These are phyloP conservation scores for Fistulinella staudtii DNA, from an alignment of 1,284 basidiomycete genomes.

Conservation along the genomic window DNA sequence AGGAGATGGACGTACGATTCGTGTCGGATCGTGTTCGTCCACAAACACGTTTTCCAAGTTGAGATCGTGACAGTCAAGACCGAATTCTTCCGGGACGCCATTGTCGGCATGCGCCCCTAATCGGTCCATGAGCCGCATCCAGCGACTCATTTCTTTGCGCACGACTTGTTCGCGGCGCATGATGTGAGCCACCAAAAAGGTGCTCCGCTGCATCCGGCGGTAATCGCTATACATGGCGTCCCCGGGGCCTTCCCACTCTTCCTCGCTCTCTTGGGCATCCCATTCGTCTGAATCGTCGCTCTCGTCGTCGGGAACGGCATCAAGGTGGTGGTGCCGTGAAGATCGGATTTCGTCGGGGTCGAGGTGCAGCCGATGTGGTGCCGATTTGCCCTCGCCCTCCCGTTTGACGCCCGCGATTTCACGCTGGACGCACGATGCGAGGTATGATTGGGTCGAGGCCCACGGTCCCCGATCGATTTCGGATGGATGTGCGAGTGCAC, in stretches of 20 bases:
- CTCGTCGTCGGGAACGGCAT: constrained; percentile 62
- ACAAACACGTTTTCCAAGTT: constrained; percentile 80
- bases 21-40: constrained; percentile 58
- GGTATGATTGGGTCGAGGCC: constrained; percentile 53
- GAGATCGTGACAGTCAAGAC: constrained; percentile 73
- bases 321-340: constrained; percentile 63
- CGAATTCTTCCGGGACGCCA: constrained; percentile 51
- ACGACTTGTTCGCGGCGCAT: constrained; percentile 57
- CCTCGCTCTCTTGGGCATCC: constrained; percentile 71
- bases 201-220: constrained; percentile 68
- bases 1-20: constrained; percentile 51
- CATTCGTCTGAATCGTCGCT: constrained; percentile 71
- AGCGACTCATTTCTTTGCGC: constrained; percentile 63
- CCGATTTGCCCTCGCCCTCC: constrained; percentile 70
- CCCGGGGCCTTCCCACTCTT: constrained; percentile 70
- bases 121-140: constrained; percentile 61
- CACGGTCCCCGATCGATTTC: constrained; percentile 77
- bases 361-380: constrained; percentile 69
- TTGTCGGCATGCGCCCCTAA: constrained; percentile 35
- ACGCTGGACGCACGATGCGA: constrained; percentile 58
- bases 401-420: constrained; percentile 64
- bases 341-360: constrained; percentile 70
- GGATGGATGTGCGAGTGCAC: constrained; percentile 60
- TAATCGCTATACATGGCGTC: constrained; percentile 76
- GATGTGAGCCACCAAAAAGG: constrained; percentile 70